Percentiles rank a stretch among this genome's conserved stretches.
Conservation (phyloP, 2,329 filamentous ascomycete genomes). For the Fusarium udum region DNA sequence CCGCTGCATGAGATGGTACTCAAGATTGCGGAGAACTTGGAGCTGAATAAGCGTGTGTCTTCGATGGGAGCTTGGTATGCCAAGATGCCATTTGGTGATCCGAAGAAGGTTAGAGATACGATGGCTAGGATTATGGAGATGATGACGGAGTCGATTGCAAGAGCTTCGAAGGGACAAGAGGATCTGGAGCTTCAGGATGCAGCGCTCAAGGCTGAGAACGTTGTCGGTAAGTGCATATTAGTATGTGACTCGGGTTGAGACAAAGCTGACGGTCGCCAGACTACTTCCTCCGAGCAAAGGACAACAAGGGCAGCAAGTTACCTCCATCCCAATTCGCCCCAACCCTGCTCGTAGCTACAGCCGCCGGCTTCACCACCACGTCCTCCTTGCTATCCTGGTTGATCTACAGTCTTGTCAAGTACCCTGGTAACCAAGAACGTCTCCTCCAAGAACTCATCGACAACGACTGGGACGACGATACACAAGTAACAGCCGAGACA, state of each 20-base stretch:
- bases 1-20: constrained; percentile 61
- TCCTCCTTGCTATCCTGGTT: constrained; percentile 67
- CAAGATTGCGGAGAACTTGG: constrained; percentile 59
- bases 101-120: constrained; percentile 53
- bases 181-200: constrained; percentile 58
- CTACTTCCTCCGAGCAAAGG: constrained; percentile 62
- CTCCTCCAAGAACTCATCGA: constrained; percentile 68
- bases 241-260: fast-evolving
- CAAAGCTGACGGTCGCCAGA: constrained; percentile 45
- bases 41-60: constrained; percentile 67
- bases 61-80: constrained; percentile 65
- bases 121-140: constrained; percentile 48
- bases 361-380: constrained; percentile 69
- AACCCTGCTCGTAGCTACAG: constrained; percentile 60
- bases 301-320: constrained; percentile 63
- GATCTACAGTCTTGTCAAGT: constrained; percentile 62
- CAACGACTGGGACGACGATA: constrained; percentile 54
- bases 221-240: constrained; percentile 18
- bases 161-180: constrained; percentile 49
- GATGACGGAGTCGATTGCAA: constrained; percentile 49
- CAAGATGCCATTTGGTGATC: constrained; percentile 66
- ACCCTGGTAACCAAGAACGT: constrained; percentile 64
- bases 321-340: constrained; percentile 45
- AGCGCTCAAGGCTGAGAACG: constrained; percentile 58
- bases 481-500: constrained; percentile 56